Evolutionary conservation across 2,329 filamentous ascomycete species (phyloP).

Genomic region (Colletotrichum filicis): DNA sequence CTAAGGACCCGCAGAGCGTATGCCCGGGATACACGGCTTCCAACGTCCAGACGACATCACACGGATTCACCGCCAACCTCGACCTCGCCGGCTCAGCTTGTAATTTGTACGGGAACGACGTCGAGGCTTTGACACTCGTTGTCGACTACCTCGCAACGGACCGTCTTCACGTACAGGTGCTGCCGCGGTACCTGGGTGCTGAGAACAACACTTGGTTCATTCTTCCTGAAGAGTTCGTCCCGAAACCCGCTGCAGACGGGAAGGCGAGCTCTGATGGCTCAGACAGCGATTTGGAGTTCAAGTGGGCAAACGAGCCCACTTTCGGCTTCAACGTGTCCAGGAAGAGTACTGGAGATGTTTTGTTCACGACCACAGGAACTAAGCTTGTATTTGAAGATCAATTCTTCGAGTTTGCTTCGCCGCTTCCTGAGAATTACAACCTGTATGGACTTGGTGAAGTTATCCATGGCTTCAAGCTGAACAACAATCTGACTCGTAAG

Average conservation of each 20-base stretch:
- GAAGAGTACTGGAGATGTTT: slow-evolving; percentile 68
- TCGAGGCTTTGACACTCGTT: slow-evolving; percentile 72
- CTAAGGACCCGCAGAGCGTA: slow-evolving; percentile 42
- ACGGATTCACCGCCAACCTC: slow-evolving; percentile 75
- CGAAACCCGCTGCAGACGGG: slow-evolving; percentile 55
- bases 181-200: slow-evolving; percentile 69
- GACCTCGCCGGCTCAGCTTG: slow-evolving; percentile 76
- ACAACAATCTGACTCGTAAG: slow-evolving; percentile 75
- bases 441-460: slow-evolving; percentile 80
- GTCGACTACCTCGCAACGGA: slow-evolving; percentile 75
- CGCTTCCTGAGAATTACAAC: slow-evolving; percentile 77
- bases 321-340: slow-evolving; percentile 76
- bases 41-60: slow-evolving; percentile 63
- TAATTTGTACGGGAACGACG: slow-evolving; percentile 82
- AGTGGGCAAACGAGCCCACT: slow-evolving; percentile 64
- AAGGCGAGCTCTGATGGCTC: slow-evolving; percentile 43
- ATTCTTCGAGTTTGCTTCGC: slow-evolving; percentile 78
- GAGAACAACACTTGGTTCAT: slow-evolving; percentile 75
- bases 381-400: slow-evolving; percentile 80
- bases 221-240: slow-evolving; percentile 71
- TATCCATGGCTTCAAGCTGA: slow-evolving; percentile 77
- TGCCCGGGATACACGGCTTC: slow-evolving; percentile 78
- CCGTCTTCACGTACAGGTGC: slow-evolving; percentile 77
- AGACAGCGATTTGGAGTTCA: slow-evolving; percentile 62
- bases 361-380: slow-evolving; percentile 74